phyloP scores from a whole-genome alignment of 2,329 filamentous ascomycete genomes.

The Magnaporthales sp. region DNA sequence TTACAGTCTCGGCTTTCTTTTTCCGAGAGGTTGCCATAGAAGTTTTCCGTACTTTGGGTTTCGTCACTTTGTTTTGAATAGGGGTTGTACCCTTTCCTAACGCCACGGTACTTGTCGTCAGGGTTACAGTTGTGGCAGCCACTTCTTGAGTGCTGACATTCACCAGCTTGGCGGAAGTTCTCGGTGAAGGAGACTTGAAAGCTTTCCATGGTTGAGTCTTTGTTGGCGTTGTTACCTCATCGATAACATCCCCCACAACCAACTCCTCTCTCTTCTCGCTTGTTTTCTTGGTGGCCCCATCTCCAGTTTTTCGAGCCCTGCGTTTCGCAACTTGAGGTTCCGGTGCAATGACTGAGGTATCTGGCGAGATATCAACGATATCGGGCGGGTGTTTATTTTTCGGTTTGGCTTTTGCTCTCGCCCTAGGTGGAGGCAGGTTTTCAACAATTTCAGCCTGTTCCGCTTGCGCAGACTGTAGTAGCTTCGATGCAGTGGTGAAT shows the following conservation, averaged over 20 bases:
- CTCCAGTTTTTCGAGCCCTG: background rate
- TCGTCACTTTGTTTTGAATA: conserved; percentile 3
- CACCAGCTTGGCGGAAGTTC: background rate
- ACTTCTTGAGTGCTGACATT: background rate
- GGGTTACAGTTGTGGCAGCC: background rate
- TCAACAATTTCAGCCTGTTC: conserved; percentile 6
- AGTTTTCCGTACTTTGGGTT: background rate
- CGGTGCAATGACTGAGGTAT: background rate
- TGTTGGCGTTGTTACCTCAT: background rate
- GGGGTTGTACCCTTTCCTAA: background rate
- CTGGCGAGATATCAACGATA: conserved; percentile 1
- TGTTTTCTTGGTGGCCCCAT: background rate
- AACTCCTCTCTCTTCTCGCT: background rate
- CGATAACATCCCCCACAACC: background rate
- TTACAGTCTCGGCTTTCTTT: conserved; percentile 22
- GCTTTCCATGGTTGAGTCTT: background rate
- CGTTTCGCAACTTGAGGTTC: background rate
- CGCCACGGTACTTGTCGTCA: background rate
- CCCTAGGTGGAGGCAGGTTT: background rate
- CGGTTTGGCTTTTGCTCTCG: background rate
- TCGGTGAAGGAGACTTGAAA: conserved; percentile 3
- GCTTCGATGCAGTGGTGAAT: conserved; percentile 33
- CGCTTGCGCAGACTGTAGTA: conserved; percentile 24
- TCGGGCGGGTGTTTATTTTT: background rate
- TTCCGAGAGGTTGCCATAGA: background rate